phyloP scores from a whole-genome alignment of 2,329 filamentous ascomycete species.

The Decorospora gaudefroyi region DNA sequence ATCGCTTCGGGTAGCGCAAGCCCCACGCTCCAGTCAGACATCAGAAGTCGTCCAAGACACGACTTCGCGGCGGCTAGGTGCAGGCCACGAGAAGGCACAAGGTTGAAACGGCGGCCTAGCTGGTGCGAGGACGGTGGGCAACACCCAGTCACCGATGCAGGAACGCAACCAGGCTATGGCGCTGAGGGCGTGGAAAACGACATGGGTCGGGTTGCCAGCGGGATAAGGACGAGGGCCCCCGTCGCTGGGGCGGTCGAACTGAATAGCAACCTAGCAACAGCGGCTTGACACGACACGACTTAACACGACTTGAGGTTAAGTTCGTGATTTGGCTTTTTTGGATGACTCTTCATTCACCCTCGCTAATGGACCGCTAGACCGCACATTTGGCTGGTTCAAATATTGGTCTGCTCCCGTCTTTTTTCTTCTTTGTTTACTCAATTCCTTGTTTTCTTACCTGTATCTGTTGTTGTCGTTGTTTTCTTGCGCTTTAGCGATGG shows the following conservation, averaged over 20 bases:
- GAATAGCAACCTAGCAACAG: no score
- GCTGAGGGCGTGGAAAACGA: slow-evolving; percentile 1
- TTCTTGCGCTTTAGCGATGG: slow-evolving; percentile 29
- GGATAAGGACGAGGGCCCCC: slow-evolving; percentile 39
- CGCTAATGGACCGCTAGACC: slow-evolving; percentile 28
- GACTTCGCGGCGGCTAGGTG: slow-evolving; percentile 35
- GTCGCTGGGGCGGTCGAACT: slow-evolving; percentile 16
- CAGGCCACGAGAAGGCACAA: slow-evolving; percentile 29
- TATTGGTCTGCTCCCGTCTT: slow-evolving; percentile 18
- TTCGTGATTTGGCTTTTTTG: slow-evolving; percentile 19
- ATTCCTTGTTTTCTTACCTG: slow-evolving; percentile 11
- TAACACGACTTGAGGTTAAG: slow-evolving; percentile 20
- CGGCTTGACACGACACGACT: slow-evolving; percentile 14
- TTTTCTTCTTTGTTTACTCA: slow-evolving; percentile 12
- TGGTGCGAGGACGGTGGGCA: slow-evolving; percentile 24
- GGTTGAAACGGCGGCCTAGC: slow-evolving; percentile 28
- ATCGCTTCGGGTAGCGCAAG: slow-evolving; percentile 18
- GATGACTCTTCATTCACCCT: slow-evolving; percentile 34
- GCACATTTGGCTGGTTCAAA: slow-evolving; percentile 26
- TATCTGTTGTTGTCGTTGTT: slow-evolving; percentile 18
- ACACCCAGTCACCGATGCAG: slow-evolving; percentile 44
- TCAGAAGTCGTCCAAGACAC: slow-evolving; percentile 29
- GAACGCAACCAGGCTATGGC: slow-evolving; percentile 24
- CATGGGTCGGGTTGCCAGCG: slow-evolving; percentile 25
- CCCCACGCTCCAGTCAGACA: slow-evolving; percentile 30